Base-by-base conservation (phyloP, 1,139 yeast species). In the Pichia sp. region DNA sequence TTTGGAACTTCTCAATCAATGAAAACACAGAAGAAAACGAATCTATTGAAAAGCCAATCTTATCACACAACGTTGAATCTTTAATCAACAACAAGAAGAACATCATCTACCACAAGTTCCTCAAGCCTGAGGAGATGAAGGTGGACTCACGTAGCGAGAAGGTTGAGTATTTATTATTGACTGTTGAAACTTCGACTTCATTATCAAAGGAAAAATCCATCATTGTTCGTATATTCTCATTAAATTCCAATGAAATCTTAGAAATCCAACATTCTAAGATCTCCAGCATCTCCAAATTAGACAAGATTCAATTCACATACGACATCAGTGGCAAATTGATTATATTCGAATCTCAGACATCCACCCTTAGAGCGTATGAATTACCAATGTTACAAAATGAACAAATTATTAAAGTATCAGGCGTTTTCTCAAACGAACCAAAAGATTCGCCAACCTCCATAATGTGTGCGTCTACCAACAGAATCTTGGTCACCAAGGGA, bases 401-500 rank as follows among this genome's bases (percentile, higher is more conserved):
- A 11, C 60, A 57, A 32, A 30, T 49, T 1, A 45, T 61, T 12
- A 44, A 52, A 10, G 34, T 59, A 11, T 36, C 48, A 2, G 44
- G 50, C 8, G 51, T 53, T 21, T 59, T 59, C 30, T 22, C 35
- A 19, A 44, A 52, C 19, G 61, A 57, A 42, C 55, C 54, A 18
- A 30, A 18, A 9, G 46, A 47, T 38, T 36, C 58, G 0, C 44
- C 48, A 40, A 43, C 54, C 9, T 59, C 65, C 5, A 53, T 62
- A 5, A 37, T 56, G 44, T 51, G 74, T 12, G 74, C 76, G 4
- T 69, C 79, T 37, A 65, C 72, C 11, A 78, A 76, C 55, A 67
- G 84, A 57, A 52, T 77, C 15, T 59, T 77, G 14, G 52, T 78
- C 12, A 66, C 78, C 0, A 64, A 65, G 45, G 68, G 68, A 18